Evolutionary conservation across 179 eudicot species (phyloP).

Genomic region (Silene coronaria): DNA sequence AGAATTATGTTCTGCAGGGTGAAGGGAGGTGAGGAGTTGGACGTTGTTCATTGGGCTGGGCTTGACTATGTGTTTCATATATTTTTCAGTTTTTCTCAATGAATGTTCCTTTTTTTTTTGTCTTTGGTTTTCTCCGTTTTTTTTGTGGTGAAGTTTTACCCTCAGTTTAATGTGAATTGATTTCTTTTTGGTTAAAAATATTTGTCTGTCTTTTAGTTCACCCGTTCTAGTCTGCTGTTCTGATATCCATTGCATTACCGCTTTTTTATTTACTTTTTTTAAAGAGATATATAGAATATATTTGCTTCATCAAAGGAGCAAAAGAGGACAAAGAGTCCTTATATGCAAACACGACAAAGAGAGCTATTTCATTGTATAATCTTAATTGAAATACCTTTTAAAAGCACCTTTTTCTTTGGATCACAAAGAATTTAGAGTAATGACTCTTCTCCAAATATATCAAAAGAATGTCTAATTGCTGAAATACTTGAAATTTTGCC

Average conservation of each 20-base stretch:
- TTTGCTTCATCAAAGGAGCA: background rate
- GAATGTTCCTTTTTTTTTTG: background rate
- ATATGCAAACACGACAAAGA: background rate
- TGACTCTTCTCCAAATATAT: background rate
- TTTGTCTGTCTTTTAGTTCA: background rate
- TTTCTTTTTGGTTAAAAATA: background rate
- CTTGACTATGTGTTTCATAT: background rate
- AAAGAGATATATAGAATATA: background rate
- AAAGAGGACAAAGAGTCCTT: background rate
- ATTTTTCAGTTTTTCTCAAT: background rate
- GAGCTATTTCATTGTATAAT: background rate
- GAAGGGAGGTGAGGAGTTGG: too few relatives aligned
- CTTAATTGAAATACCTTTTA: background rate
- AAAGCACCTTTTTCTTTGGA: background rate
- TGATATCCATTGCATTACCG: background rate
- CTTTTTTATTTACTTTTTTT: background rate
- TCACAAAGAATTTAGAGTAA: background rate
- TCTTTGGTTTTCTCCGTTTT: background rate
- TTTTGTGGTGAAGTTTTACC: background rate
- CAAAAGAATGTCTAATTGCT: background rate
- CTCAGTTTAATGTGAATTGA: background rate
- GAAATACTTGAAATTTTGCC: background rate
- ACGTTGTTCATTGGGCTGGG: background rate
- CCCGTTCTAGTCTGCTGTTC: background rate
- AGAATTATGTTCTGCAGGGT: too few relatives aligned